A percentile compares a stretch with the other conserved stretches of the same genome.
Conservation (phyloP, 2,329 filamentous ascomycete genomes). For the Metarhizium sp. region DNA sequence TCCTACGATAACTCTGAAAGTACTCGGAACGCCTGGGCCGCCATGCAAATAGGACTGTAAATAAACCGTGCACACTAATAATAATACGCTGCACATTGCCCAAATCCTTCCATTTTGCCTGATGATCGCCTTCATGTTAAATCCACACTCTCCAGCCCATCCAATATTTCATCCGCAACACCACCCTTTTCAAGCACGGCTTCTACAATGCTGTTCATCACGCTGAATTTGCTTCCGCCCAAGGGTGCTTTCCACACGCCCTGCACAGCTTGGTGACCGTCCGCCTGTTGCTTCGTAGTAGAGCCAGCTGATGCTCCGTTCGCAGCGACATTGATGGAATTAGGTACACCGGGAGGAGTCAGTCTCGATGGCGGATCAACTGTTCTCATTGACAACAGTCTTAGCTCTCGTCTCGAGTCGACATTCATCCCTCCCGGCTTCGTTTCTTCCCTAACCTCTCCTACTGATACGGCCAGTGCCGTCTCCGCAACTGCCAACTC, state of each 20-base stretch:
- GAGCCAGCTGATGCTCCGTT: conserved; percentile 26
- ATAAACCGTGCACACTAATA: neutral
- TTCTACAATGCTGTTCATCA: conserved; percentile 67
- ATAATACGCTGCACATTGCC: neutral
- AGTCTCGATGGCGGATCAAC: conserved; percentile 66
- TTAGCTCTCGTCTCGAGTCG: conserved; percentile 37
- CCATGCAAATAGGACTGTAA: neutral
- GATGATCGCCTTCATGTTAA: conserved; percentile 35
- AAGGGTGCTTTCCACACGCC: conserved; percentile 81
- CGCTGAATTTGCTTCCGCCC: conserved; percentile 68
- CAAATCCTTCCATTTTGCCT: neutral
- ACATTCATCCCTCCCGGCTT: conserved; percentile 28
- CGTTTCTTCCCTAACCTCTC: conserved; percentile 28
- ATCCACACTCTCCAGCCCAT: conserved; percentile 69
- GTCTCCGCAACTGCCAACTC: conserved; percentile 90
- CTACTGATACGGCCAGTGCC: conserved; percentile 76
- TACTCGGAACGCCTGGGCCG: neutral
- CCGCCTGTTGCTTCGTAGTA: conserved; percentile 25
- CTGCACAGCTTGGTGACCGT: conserved; percentile 46
- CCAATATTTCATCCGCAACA: conserved; percentile 77
- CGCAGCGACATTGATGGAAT: conserved; percentile 50
- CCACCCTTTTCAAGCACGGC: conserved; percentile 68
- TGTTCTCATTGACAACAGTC: conserved; percentile 59
- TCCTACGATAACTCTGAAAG: neutral
- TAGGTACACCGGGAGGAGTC: conserved; percentile 61